Percentiles rank a stretch among this genome's conserved stretches.
phyloP scores from a whole-genome alignment of 176 grass and related monocot species.

The Secale cereale region DNA sequence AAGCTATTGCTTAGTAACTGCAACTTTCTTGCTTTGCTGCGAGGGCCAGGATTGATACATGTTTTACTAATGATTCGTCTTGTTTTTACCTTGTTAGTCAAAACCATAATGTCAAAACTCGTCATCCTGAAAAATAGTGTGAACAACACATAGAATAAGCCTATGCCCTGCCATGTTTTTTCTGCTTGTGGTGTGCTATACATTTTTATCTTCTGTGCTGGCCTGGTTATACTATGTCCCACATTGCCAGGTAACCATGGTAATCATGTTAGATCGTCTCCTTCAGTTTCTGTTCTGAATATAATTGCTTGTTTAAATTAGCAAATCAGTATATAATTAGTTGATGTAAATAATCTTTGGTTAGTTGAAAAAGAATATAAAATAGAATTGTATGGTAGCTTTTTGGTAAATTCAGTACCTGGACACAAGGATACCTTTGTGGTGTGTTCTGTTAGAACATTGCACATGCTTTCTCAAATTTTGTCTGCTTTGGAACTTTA shows the following conservation, averaged over 20 bases:
- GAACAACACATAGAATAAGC: background rate
- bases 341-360: background rate
- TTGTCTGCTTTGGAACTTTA: background rate
- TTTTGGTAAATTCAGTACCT: background rate
- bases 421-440: background rate
- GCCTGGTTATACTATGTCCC: conserved; percentile 1
- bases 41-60: background rate
- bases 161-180: background rate
- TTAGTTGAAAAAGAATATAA: background rate
- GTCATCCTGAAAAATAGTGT: conserved; percentile 8
- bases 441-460: background rate
- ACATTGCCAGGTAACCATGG: background rate
- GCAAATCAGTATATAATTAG: background rate
- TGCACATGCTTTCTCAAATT: background rate
- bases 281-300: background rate
- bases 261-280: conserved; percentile 5
- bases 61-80: background rate
- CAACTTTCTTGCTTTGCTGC: background rate
- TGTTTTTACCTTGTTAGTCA: background rate
- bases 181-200: background rate
- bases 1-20: background rate
- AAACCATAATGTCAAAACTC: background rate
- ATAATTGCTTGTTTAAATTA: background rate
- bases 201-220: background rate
- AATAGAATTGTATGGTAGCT: background rate